Evolutionary conservation across 345 rosid genomes (phyloP).

Genomic region (Linum tenue): DNA sequence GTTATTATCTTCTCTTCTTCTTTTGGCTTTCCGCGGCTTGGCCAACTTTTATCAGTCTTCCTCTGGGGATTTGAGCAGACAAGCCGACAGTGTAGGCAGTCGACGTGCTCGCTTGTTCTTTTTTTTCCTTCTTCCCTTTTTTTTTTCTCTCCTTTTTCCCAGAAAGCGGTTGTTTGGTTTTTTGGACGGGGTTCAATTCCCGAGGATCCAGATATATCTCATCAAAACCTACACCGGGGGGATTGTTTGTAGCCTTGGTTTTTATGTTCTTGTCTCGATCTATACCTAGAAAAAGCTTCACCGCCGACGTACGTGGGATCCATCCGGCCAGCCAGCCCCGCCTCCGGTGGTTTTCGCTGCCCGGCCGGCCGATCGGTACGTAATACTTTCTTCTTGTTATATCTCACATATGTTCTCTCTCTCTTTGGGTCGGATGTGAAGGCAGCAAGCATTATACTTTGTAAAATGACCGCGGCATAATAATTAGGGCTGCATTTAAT

Average conservation of each 20-base stretch:
- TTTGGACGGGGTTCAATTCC: too few relatives aligned
- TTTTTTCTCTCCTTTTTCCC: slow-evolving; percentile 10
- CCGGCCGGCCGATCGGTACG: slow-evolving; percentile 24
- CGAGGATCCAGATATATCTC: too few relatives aligned
- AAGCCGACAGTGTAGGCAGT: too few relatives aligned
- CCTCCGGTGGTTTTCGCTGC: slow-evolving; percentile 4
- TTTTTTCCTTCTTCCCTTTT: slow-evolving; percentile 20
- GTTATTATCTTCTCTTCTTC: too few relatives aligned
- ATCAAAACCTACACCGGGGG: too few relatives aligned
- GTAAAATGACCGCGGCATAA: too few relatives aligned
- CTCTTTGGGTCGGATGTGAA: too few relatives aligned
- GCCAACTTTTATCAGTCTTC: slow-evolving; percentile 19
- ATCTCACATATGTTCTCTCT: not conserved
- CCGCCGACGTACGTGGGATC: too few relatives aligned
- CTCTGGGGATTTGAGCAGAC: slow-evolving; percentile 8
- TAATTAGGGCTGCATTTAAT: not conserved
- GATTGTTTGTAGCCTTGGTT: too few relatives aligned
- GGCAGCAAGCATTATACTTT: not conserved
- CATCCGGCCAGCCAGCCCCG: not conserved
- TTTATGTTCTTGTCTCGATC: too few relatives aligned
- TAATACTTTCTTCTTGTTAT: not conserved
- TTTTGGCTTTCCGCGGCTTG: slow-evolving; percentile 5
- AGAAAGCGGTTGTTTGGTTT: not conserved
- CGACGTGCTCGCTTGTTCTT: not conserved
- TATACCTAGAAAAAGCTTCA: too few relatives aligned